Conservation (phyloP, 2,329 filamentous ascomycete species). For the Beauveria medogensis region DNA sequence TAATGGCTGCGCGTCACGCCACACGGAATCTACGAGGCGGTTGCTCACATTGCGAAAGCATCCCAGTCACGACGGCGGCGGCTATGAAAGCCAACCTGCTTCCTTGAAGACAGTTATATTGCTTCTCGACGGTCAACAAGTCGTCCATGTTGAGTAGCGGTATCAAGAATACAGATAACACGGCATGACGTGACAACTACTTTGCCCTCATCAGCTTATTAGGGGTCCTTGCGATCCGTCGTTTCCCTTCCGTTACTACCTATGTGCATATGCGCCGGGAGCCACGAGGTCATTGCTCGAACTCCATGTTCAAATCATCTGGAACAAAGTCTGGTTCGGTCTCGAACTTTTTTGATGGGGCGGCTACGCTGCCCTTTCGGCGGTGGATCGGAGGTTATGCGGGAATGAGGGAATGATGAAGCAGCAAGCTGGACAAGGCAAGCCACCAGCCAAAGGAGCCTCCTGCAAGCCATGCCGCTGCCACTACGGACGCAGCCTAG, state of each 20-base stretch:
- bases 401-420: slow-evolving; percentile 8
- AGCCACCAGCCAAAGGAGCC: not conserved
- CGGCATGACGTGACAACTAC: not conserved
- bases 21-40: not conserved
- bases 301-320: slow-evolving; percentile 11
- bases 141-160: not conserved
- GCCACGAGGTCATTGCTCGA: not conserved
- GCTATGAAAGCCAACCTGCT: not conserved
- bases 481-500: not conserved
- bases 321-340: slow-evolving; percentile 16
- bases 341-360: slow-evolving; percentile 13
- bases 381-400: slow-evolving; percentile 13
- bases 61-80: not conserved
- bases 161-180: not conserved
- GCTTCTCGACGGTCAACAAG: too few relatives aligned
- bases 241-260: not conserved
- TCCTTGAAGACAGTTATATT: too few relatives aligned
- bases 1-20: not conserved
- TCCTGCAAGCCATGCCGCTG: slow-evolving; percentile 9
- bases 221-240: not conserved
- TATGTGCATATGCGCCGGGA: not conserved
- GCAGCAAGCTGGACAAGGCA: too few relatives aligned
- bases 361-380: not conserved
- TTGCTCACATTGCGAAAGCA: not conserved
- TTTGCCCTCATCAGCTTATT: not conserved